These are phyloP conservation scores for Peziza echinospora DNA, from an alignment of 495 filamentous ascomycete genomes.

Conservation along the genomic window DNA sequence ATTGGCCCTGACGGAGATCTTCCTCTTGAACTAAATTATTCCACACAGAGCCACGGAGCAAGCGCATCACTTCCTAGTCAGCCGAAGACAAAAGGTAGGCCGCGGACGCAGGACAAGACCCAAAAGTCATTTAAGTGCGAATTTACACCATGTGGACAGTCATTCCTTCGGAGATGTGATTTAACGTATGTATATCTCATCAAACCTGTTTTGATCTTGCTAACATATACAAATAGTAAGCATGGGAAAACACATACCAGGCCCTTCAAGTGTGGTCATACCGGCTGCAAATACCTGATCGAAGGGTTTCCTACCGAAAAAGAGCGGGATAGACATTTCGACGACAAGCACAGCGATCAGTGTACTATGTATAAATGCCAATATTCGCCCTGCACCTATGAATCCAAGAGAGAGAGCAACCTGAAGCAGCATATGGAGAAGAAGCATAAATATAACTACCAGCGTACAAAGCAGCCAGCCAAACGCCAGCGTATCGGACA, in stretches of 20 bases:
- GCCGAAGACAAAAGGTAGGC: background rate
- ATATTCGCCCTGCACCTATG: constrained; percentile 73
- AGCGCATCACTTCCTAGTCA: background rate
- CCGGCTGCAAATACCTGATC: constrained; percentile 63
- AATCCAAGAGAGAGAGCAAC: constrained; percentile 89
- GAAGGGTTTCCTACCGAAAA: constrained; percentile 94
- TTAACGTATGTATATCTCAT: constrained; percentile 8
- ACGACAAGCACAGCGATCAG: constrained; percentile 96
- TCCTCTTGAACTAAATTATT: background rate
- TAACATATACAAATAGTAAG: constrained; percentile 32
- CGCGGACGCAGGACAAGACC: background rate
- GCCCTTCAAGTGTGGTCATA: constrained; percentile 73
- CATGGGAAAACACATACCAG: constrained; percentile 94
- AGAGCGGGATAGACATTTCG: constrained; percentile 82
- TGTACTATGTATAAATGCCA: too few species aligned
- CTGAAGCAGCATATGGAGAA: constrained; percentile 99
- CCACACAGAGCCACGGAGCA: background rate
- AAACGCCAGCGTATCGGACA: too few species aligned
- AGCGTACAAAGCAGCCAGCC: constrained; percentile 78
- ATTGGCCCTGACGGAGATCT: background rate
- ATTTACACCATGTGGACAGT: background rate
- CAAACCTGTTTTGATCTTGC: constrained; percentile 63
- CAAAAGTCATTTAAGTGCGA: background rate
- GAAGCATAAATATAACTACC: constrained; percentile 72
- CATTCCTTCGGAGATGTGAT: constrained; percentile 14